Conservation (phyloP, 2,329 filamentous ascomycete genomes). For the Xylaria sp. region DNA sequence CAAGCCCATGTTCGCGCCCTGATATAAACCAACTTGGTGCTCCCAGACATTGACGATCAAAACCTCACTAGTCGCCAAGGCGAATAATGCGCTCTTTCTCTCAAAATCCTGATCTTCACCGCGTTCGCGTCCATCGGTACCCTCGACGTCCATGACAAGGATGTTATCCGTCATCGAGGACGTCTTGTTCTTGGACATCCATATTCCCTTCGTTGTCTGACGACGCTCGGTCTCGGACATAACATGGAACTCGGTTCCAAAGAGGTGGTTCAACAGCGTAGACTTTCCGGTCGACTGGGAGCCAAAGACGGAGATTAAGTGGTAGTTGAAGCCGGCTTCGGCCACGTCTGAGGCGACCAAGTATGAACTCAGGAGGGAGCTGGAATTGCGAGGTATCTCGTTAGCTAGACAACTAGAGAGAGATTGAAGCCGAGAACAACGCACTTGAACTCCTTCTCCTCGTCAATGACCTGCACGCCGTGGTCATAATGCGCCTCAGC, state of each 20-base stretch:
- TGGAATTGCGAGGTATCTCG: conserved; percentile 34
- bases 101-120: conserved; percentile 99
- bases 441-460: conserved; percentile 95
- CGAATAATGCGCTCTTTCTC: conserved; percentile 95
- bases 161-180: conserved; percentile 90
- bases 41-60: conserved; percentile 99
- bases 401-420: conserved; percentile 10
- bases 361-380: conserved; percentile 73
- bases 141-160: conserved; percentile 98
- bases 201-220: conserved; percentile 98
- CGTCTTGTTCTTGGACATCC: conserved; percentile 96
- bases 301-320: conserved; percentile 97
- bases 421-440: conserved; percentile 30
- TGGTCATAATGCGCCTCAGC: conserved; percentile 70
- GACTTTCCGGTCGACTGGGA: conserved; percentile 99
- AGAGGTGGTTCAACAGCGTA: conserved; percentile 90
- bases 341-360: conserved; percentile 74
- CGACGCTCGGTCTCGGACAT: conserved; percentile 93
- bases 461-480: conserved; percentile 95
- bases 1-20: conserved; percentile 97
- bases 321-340: conserved; percentile 94
- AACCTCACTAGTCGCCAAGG: conserved; percentile 93
- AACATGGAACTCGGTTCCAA: conserved; percentile 92
- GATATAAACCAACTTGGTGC: conserved; percentile 95
- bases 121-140: conserved; percentile 90